phyloP scores from a whole-genome alignment of 306 rosid species.

The Clitoria ternatea region DNA sequence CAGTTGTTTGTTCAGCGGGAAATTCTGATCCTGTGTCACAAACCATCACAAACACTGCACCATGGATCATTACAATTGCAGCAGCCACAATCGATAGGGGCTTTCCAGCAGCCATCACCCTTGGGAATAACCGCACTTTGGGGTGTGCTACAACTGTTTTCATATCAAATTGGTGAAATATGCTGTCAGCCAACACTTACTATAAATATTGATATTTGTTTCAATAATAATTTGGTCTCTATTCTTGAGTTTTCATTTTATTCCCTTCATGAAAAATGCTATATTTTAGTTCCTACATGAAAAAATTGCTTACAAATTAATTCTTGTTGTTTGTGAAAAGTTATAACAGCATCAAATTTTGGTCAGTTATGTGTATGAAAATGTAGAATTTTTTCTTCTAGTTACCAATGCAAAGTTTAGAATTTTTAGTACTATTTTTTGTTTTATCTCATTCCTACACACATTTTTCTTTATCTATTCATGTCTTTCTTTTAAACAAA shows the following conservation, averaged over 20 bases:
- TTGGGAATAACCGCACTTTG: constrained; percentile 55
- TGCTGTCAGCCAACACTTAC: no score
- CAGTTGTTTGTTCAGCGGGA: constrained; percentile 70
- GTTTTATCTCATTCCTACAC: not conserved
- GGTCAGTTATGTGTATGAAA: no score
- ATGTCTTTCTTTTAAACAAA: constrained; percentile 43
- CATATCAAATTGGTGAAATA: not conserved
- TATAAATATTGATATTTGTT: no score
- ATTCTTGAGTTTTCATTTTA: no score
- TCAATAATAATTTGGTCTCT: no score
- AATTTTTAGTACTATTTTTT: not conserved
- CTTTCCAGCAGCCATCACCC: constrained; percentile 55
- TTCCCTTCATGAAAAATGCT: no score
- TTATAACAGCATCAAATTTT: no score
- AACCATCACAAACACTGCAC: constrained; percentile 63
- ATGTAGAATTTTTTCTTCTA: no score
- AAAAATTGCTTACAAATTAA: no score
- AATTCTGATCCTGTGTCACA: constrained; percentile 67
- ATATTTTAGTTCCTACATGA: no score
- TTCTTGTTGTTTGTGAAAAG: no score
- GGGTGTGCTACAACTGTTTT: constrained; percentile 44
- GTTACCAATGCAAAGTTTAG: no score
- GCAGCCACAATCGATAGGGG: constrained; percentile 72
- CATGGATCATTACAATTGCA: constrained; percentile 80
- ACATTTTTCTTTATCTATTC: constrained; percentile 17